Conservation (phyloP, 345 rosid species). For the Citrus glauca region DNA sequence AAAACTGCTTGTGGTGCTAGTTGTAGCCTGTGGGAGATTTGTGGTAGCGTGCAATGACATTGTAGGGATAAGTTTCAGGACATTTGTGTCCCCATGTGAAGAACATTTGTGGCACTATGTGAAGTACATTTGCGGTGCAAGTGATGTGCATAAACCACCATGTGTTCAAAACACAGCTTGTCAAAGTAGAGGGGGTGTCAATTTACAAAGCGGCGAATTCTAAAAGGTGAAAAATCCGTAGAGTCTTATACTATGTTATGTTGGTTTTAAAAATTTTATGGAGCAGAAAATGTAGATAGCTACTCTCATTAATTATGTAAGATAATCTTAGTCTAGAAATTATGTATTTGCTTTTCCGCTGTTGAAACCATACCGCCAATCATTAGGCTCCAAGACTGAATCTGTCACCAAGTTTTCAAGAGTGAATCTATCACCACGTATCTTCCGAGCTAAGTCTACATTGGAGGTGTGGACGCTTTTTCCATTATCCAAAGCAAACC, state of each 20-base stretch:
- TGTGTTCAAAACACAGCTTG: not conserved
- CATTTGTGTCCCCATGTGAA: not conserved
- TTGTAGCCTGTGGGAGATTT: not conserved
- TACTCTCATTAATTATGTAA: no score
- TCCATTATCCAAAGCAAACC: no score
- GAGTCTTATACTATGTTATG: not conserved
- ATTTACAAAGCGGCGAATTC: not conserved
- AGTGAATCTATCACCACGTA: no score
- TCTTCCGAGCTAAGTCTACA: no score
- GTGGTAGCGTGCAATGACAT: not conserved
- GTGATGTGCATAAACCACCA: not conserved
- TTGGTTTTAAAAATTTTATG: no score
- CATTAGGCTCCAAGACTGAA: no score
- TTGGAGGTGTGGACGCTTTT: no score
- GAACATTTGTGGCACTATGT: not conserved
- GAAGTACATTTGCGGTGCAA: not conserved
- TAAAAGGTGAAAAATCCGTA: not conserved
- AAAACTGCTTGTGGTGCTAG: not conserved
- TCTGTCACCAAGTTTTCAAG: no score
- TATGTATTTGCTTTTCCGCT: no score
- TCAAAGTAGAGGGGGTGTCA: not conserved
- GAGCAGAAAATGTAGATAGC: no score
- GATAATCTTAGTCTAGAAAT: no score
- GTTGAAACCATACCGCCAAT: no score
- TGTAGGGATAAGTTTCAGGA: not conserved